Evolutionary conservation across 257 asterid genomes (phyloP).

Genomic region (Petunia secreta): DNA sequence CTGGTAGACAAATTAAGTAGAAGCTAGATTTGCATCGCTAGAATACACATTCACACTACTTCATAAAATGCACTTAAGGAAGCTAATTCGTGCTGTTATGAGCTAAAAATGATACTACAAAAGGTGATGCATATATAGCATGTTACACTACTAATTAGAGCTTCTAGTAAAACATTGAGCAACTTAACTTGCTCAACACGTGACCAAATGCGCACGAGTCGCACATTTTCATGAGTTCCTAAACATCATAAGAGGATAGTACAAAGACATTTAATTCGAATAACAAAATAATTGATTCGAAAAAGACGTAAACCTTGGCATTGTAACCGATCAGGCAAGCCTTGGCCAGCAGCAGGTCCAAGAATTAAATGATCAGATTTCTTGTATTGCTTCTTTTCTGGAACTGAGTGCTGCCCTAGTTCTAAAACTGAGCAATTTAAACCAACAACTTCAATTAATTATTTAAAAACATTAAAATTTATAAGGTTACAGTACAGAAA

Average conservation of each 20-base stretch:
- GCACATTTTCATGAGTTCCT: not conserved
- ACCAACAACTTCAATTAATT: constrained; percentile 4
- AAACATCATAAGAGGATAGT: not conserved
- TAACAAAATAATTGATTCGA: not conserved
- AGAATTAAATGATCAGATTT: constrained; percentile 71
- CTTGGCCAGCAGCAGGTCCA: constrained; percentile 91
- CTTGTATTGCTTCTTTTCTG: constrained; percentile 44
- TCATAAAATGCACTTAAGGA: constrained; percentile 12
- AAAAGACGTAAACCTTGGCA: constrained; percentile 60
- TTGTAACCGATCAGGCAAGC: constrained; percentile 75
- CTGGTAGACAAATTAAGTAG: not conserved
- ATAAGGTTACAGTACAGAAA: not conserved
- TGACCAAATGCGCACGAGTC: not conserved
- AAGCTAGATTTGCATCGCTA: not conserved
- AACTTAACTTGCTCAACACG: constrained; percentile 5
- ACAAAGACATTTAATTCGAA: not conserved
- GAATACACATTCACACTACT: not conserved
- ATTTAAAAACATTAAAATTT: constrained; percentile 5
- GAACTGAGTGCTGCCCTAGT: constrained; percentile 49
- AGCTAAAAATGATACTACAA: not conserved
- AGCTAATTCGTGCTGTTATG: not conserved
- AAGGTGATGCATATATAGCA: not conserved
- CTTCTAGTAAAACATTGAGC: not conserved
- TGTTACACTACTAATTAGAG: not conserved
- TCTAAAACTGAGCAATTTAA: constrained; percentile 56